Percentiles rank a stretch among this genome's conserved stretches.
These are phyloP conservation scores for Selaginella tamariscina DNA, from an alignment of 75 land plant species.

Conservation along the genomic window DNA sequence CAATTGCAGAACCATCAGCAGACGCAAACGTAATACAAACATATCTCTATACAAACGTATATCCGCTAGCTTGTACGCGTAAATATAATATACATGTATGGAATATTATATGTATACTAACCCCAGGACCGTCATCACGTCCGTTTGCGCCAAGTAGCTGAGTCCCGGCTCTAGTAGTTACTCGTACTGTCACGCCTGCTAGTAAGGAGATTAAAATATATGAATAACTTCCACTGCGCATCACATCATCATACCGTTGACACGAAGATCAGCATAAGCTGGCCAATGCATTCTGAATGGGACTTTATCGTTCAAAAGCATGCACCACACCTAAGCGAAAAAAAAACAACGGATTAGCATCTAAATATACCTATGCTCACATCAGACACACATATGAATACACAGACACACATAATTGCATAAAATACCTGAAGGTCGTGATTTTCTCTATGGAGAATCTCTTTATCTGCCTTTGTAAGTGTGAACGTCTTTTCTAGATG, in stretches of 20 bases:
- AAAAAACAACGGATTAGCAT: background rate
- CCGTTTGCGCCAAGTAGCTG: conserved; percentile 7
- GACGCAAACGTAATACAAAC: no score
- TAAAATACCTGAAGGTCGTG: conserved; percentile 4
- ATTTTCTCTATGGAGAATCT: background rate
- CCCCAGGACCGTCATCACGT: conserved; percentile 11
- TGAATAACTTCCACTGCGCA: background rate
- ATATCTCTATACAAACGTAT: no score
- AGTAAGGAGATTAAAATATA: background rate
- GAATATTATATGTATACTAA: background rate
- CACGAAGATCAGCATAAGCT: conserved; percentile 7
- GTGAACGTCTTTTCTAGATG: conserved; percentile 6
- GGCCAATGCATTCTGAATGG: conserved; percentile 10
- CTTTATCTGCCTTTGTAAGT: background rate
- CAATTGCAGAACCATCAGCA: no score
- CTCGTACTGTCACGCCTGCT: background rate
- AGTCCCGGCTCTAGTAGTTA: conserved; percentile 1
- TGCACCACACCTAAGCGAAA: conserved; percentile 5
- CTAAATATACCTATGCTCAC: background rate
- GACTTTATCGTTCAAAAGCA: conserved; percentile 5
- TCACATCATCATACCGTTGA: conserved; percentile 4
- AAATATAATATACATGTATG: background rate
- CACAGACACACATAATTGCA: background rate
- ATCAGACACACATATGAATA: background rate
- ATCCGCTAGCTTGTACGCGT: no score